Evolutionary conservation across 345 rosid genomes (phyloP).

Genomic region (Gossypium bickii): DNA sequence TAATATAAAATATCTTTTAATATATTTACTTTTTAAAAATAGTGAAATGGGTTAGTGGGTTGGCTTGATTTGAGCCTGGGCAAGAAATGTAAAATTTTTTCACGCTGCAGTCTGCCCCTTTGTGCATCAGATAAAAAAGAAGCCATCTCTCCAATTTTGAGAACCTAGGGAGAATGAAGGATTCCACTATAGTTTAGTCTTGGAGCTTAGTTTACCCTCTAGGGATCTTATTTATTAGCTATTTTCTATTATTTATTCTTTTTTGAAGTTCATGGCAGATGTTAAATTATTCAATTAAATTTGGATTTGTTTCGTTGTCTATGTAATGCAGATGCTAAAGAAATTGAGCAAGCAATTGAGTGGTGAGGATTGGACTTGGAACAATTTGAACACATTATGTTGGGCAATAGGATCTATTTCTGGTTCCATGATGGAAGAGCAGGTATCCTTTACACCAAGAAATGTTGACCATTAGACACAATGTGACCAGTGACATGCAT

Average conservation of each 20-base stretch:
- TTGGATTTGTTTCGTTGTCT: slow-evolving; percentile 10
- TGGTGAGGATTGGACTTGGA: slow-evolving; percentile 99
- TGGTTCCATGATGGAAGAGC: slow-evolving; percentile 98
- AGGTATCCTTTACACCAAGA: slow-evolving; percentile 42
- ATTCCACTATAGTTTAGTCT: background rate
- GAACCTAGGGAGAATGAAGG: background rate
- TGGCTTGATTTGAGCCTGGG: background rate
- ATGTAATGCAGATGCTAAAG: slow-evolving; percentile 68
- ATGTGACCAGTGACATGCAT: background rate
- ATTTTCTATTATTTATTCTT: background rate
- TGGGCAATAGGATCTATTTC: slow-evolving; percentile 99
- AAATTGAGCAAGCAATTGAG: slow-evolving; percentile 88
- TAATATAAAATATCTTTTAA: no score
- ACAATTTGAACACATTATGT: slow-evolving; percentile 86
- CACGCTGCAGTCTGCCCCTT: background rate
- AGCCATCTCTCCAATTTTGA: background rate
- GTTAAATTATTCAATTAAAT: slow-evolving; percentile 17
- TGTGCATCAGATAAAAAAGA: background rate
- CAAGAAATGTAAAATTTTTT: background rate
- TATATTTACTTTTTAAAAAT: no score
- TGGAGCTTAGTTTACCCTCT: background rate
- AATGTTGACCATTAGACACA: background rate
- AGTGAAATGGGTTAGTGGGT: no score
- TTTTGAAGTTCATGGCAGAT: background rate
- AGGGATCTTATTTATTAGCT: background rate